Percentiles rank a stretch among this genome's conserved stretches.
phyloP scores from a whole-genome alignment of 345 rosid species.

The Gossypium australe region DNA sequence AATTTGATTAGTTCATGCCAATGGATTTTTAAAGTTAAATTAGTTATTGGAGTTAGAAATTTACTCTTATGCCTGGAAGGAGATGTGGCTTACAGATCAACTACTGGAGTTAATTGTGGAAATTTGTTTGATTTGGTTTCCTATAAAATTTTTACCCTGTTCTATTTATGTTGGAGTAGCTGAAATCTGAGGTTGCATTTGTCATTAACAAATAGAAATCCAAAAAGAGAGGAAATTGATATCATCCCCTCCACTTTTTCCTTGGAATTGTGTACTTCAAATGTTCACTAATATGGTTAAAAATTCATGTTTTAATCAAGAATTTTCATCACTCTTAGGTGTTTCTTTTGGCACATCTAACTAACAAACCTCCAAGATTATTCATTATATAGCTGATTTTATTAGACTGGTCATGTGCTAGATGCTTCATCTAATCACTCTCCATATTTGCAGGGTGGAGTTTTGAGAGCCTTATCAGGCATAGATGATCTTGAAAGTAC shows the following conservation, averaged over 20 bases:
- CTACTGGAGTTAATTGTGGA: background rate
- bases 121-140: background rate
- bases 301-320: background rate
- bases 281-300: background rate
- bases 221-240: background rate
- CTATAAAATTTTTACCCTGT: background rate
- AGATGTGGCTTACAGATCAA: background rate
- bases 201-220: background rate
- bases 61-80: background rate
- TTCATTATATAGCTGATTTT: background rate
- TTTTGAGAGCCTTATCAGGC: slow-evolving; percentile 52
- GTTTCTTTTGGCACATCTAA: background rate
- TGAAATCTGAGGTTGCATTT: background rate
- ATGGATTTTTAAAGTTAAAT: too few species aligned
- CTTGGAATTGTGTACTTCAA: background rate
- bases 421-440: slow-evolving; percentile 11
- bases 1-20: too few species aligned
- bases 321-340: background rate
- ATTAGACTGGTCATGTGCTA: background rate
- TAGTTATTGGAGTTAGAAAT: too few species aligned
- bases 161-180: background rate
- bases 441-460: slow-evolving; percentile 51
- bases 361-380: background rate
- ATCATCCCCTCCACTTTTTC: background rate
- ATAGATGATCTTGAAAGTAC: slow-evolving; percentile 80